phyloP scores from a whole-genome alignment of 805 yeast species.

The Torulaspora gathmanii region DNA sequence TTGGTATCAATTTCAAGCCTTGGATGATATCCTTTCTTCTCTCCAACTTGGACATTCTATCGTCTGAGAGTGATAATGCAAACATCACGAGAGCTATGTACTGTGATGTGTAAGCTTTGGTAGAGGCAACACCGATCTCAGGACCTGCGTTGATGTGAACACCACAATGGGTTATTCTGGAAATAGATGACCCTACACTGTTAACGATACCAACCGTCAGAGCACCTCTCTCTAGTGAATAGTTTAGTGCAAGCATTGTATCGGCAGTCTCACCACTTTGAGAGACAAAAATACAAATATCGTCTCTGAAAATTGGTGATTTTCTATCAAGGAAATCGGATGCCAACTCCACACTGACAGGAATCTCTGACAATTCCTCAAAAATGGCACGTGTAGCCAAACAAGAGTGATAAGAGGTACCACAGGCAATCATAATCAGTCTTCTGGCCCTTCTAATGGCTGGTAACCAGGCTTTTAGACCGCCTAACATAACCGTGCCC shows the following conservation, averaged over 20 bases:
- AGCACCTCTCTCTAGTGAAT: slow-evolving; percentile 96
- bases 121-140: slow-evolving; percentile 98
- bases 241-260: slow-evolving; percentile 88
- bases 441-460: slow-evolving; percentile 92
- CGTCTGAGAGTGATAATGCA: slow-evolving; percentile 92
- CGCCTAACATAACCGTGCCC: slow-evolving; percentile 77
- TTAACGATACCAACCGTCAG: slow-evolving; percentile 96
- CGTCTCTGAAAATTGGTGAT: slow-evolving; percentile 98
- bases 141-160: slow-evolving; percentile 99
- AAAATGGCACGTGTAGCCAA: slow-evolving; percentile 93
- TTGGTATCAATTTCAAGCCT: slow-evolving; percentile 79
- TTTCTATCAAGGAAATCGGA: slow-evolving; percentile 91
- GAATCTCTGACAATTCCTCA: slow-evolving; percentile 94
- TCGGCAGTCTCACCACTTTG: slow-evolving; percentile 99
- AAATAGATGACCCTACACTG: slow-evolving; percentile 94
- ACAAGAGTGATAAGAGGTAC: slow-evolving; percentile 98
- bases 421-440: slow-evolving; percentile 97
- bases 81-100: slow-evolving; percentile 95
- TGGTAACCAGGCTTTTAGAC: slow-evolving; percentile 75
- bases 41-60: slow-evolving; percentile 65
- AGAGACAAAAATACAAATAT: slow-evolving; percentile 93
- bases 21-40: slow-evolving; percentile 84
- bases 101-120: slow-evolving; percentile 98
- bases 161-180: slow-evolving; percentile 98
- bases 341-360: slow-evolving; percentile 88